Percentiles rank a stretch among this genome's conserved stretches.
Conservation (phyloP, 257 asterid genomes). For the Primulina eburnea region DNA sequence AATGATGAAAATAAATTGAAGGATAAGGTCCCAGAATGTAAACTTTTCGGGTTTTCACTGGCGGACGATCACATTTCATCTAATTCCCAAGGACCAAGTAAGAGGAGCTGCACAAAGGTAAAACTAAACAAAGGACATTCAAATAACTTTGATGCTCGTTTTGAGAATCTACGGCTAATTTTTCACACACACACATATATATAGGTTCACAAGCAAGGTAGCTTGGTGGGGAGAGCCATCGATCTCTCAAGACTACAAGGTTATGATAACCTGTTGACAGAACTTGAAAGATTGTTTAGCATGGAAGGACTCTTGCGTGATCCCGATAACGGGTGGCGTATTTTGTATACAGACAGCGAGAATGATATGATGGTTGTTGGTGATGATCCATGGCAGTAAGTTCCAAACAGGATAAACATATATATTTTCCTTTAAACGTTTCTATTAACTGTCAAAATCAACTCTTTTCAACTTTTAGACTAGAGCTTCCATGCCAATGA, state of each 20-base stretch:
- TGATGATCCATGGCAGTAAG: constrained; percentile 99
- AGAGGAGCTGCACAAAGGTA: constrained; percentile 91
- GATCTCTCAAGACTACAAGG: constrained; percentile 74
- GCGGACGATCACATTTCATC: constrained; percentile 57
- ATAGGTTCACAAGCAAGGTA: constrained; percentile 98
- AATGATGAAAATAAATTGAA: constrained; percentile 37
- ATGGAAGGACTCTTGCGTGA: constrained; percentile 85
- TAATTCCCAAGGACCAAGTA: constrained; percentile 51
- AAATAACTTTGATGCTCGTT: constrained; percentile 6
- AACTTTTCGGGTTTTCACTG: constrained; percentile 78
- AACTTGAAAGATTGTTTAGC: constrained; percentile 76
- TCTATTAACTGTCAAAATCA: background rate
- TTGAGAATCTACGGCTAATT: constrained; percentile 19
- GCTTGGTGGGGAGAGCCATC: constrained; percentile 89
- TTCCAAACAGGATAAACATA: constrained; percentile 17
- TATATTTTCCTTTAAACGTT: background rate
- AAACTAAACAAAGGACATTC: constrained; percentile 5
- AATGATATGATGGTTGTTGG: constrained; percentile 98
- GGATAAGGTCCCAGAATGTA: constrained; percentile 50
- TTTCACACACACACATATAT: background rate
- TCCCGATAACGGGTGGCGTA: constrained; percentile 83
- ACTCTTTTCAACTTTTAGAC: background rate
- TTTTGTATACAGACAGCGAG: constrained; percentile 88
- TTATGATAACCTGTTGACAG: constrained; percentile 61
- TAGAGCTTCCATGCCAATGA: background rate